phyloP scores from a whole-genome alignment of 2,329 filamentous ascomycete genomes.

The Colletotrichum sp. region DNA sequence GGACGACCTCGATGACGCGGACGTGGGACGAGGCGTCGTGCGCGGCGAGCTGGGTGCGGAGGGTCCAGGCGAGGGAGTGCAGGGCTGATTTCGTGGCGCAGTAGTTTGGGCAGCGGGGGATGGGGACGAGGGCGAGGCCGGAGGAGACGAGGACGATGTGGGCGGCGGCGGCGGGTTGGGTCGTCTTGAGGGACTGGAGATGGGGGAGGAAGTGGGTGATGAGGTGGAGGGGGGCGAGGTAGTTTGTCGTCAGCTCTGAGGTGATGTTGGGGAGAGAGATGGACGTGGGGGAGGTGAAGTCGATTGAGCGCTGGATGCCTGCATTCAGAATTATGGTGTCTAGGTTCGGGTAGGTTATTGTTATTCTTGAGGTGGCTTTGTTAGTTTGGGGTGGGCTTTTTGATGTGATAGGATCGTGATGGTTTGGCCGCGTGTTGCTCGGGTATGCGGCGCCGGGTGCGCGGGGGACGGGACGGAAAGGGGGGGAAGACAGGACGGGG shows the following conservation, averaged over 20 bases:
- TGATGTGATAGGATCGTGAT: neutral
- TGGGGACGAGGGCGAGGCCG: constrained; percentile 52
- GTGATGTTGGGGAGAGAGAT: constrained; percentile 41
- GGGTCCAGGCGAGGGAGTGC: constrained; percentile 49
- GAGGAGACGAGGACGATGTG: constrained; percentile 43
- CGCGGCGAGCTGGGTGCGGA: constrained; percentile 45
- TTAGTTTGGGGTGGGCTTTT: neutral
- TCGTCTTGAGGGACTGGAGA: constrained; percentile 31
- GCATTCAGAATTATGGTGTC: constrained; percentile 64
- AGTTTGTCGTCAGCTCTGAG: constrained; percentile 52
- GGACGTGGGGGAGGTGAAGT: constrained; percentile 47
- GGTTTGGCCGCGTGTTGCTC: neutral
- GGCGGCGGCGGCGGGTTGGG: neutral
- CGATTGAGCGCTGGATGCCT: constrained; percentile 54
- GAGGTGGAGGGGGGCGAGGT: constrained; percentile 48
- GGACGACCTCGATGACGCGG: constrained; percentile 53
- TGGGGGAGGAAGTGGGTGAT: constrained; percentile 52
- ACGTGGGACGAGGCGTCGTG: constrained; percentile 37
- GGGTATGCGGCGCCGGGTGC: neutral
- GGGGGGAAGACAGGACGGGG: neutral
- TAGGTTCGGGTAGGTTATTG: constrained; percentile 48
- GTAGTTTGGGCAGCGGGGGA: constrained; percentile 53
- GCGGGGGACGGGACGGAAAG: neutral
- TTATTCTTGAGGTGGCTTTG: constrained; percentile 31
- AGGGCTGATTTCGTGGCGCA: constrained; percentile 60